phyloP scores from a whole-genome alignment of 345 rosid genomes.

The Raphanus sativus region DNA sequence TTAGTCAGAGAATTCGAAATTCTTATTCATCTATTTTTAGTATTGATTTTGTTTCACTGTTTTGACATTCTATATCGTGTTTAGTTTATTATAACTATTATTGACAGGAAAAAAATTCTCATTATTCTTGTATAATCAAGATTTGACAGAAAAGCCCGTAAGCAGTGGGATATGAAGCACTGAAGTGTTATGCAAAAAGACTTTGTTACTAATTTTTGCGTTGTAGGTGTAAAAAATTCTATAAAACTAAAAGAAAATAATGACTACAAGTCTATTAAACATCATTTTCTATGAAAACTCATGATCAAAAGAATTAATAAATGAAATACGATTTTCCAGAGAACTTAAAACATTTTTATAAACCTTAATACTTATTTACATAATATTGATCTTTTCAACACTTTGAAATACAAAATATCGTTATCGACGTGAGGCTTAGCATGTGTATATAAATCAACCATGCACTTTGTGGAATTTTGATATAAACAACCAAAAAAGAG shows the following conservation, averaged over 20 bases:
- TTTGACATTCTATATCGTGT: no score
- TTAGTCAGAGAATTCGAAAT: no score
- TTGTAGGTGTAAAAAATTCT: not conserved
- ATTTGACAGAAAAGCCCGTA: not conserved
- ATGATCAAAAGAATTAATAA: not conserved
- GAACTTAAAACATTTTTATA: not conserved
- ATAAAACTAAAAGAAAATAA: not conserved
- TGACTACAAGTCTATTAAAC: not conserved
- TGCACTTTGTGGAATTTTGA: not conserved
- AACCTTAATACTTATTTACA: not conserved
- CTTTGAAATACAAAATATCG: not conserved
- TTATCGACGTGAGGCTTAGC: not conserved
- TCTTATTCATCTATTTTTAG: no score
- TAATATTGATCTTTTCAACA: not conserved
- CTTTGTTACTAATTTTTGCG: not conserved
- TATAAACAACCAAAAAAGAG: slow-evolving; percentile 2
- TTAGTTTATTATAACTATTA: no score
- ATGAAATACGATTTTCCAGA: not conserved
- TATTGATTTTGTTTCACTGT: no score
- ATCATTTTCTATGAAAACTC: not conserved
- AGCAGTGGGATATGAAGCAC: not conserved
- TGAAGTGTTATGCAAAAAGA: not conserved
- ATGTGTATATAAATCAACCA: slow-evolving; percentile 1
- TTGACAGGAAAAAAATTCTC: no score
- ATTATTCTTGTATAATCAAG: not conserved